These are phyloP conservation scores for Pulveroboletus sp. DNA, from an alignment of 768 basidiomycete species.

Conservation along the genomic window DNA sequence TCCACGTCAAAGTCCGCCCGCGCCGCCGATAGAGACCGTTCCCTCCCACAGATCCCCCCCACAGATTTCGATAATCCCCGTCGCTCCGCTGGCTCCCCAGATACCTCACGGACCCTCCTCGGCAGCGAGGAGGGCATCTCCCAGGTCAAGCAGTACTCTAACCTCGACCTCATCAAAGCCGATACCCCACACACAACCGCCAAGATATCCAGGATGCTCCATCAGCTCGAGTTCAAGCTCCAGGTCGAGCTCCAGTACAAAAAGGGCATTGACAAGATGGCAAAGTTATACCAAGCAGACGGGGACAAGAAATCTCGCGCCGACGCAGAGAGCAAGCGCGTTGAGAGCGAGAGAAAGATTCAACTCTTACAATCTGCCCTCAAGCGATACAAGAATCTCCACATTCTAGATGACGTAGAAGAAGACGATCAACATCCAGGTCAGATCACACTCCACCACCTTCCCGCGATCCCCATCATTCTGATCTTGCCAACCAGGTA, in stretches of 20 bases:
- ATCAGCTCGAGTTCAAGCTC: constrained; percentile 98
- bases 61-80: constrained; percentile 42
- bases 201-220: constrained; percentile 96
- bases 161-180: constrained; percentile 93
- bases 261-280: constrained; percentile 98
- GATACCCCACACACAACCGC: constrained; percentile 95
- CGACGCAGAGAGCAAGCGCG: constrained; percentile 89
- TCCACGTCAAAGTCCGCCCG: constrained; percentile 16
- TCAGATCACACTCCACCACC: constrained; percentile 26
- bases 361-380: constrained; percentile 87
- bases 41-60: constrained; percentile 47
- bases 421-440: constrained; percentile 76
- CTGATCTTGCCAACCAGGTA: constrained; percentile 40
- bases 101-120: constrained; percentile 39
- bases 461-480: constrained; percentile 5
- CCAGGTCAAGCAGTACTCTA: constrained; percentile 67
- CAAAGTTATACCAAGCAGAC: constrained; percentile 90
- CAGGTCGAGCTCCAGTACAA: constrained; percentile 98
- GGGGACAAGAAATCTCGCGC: constrained; percentile 94
- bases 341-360: constrained; percentile 96
- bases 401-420: constrained; percentile 85
- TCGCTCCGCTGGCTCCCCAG: constrained; percentile 35
- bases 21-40: constrained; percentile 30
- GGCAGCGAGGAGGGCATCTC: constrained; percentile 40
- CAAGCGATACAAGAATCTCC: constrained; percentile 93